Conservation (phyloP, 352 stramenopile genomes). For the Globisporangium acanthophoron region DNA sequence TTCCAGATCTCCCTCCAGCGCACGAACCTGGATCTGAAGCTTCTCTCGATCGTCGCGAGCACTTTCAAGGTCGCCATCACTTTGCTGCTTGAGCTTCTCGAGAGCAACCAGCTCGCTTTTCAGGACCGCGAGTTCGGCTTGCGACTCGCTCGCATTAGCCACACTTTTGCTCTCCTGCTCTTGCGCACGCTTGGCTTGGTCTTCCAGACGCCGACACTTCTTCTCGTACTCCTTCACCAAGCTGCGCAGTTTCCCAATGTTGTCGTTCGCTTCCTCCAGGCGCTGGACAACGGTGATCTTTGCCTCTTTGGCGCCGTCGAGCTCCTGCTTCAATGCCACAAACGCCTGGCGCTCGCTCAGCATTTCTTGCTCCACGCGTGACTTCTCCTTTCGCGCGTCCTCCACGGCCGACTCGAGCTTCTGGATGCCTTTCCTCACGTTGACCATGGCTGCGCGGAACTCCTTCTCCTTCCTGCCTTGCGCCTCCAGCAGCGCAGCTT, state of each 20-base stretch:
- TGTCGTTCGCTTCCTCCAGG: slow-evolving; percentile 65
- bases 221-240: slow-evolving; percentile 39
- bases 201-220: slow-evolving; percentile 26
- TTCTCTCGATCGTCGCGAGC: slow-evolving; percentile 23
- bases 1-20: slow-evolving; percentile 27
- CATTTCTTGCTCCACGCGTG: slow-evolving; percentile 45
- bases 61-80: slow-evolving; percentile 25
- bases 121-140: slow-evolving; percentile 6
- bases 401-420: slow-evolving; percentile 55
- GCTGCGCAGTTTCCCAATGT: slow-evolving; percentile 48
- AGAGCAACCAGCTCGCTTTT: slow-evolving; percentile 16
- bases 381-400: slow-evolving; percentile 39
- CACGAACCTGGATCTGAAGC: slow-evolving; percentile 22
- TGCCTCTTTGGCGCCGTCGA: slow-evolving; percentile 38
- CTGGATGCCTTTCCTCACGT: slow-evolving; percentile 64
- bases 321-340: slow-evolving; percentile 44
- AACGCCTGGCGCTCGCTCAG: slow-evolving; percentile 45
- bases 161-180: slow-evolving; percentile 15
- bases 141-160: neutral
- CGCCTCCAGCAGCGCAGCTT: slow-evolving; percentile 54
- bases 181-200: slow-evolving; percentile 19
- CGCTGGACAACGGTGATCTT: slow-evolving; percentile 44
- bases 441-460: slow-evolving; percentile 64
- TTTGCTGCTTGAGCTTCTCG: slow-evolving; percentile 19
- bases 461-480: slow-evolving; percentile 61